A percentile compares a stretch with the other conserved stretches of the same genome.
These are phyloP conservation scores for Fusarium brachygibbosum DNA, from an alignment of 2,329 filamentous ascomycete genomes.

Conservation along the genomic window DNA sequence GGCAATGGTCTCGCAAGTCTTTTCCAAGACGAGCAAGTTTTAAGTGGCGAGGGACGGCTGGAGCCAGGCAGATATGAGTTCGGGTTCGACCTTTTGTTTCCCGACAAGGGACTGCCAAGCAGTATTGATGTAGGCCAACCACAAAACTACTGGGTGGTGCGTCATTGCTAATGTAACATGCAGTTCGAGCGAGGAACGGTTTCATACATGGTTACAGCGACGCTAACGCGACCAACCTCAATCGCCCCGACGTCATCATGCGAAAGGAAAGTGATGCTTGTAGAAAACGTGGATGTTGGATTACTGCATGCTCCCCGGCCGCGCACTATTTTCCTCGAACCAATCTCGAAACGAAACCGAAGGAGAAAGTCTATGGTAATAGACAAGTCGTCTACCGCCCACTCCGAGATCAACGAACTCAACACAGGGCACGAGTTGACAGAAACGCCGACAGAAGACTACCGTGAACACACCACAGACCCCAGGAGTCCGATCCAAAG, in stretches of 20 bases:
- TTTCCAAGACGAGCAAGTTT: slow-evolving; percentile 84
- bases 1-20: slow-evolving; percentile 84
- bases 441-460: slow-evolving; percentile 58
- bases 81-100: slow-evolving; percentile 80
- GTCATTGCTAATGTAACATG: slow-evolving; percentile 22
- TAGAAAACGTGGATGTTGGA: slow-evolving; percentile 89
- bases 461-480: slow-evolving; percentile 54
- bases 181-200: slow-evolving; percentile 97
- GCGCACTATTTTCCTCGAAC: slow-evolving; percentile 87
- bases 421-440: slow-evolving; percentile 55
- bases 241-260: slow-evolving; percentile 85
- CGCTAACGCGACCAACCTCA: slow-evolving; percentile 87
- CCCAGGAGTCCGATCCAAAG: slow-evolving; percentile 61
- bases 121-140: slow-evolving; percentile 85
- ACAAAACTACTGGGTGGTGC: background rate
- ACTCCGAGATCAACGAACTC: slow-evolving; percentile 56
- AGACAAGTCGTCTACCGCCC: slow-evolving; percentile 61
- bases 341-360: slow-evolving; percentile 78
- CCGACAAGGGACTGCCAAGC: slow-evolving; percentile 79
- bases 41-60: slow-evolving; percentile 83
- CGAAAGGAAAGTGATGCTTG: slow-evolving; percentile 82
- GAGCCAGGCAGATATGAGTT: slow-evolving; percentile 84
- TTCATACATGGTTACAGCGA: slow-evolving; percentile 90
- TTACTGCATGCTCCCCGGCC: slow-evolving; percentile 79
- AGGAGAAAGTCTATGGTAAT: slow-evolving; percentile 68